Evolutionary conservation across 164 flowering plant genomes (phyloP).

Genomic region (Dillenia suffruticosa): DNA sequence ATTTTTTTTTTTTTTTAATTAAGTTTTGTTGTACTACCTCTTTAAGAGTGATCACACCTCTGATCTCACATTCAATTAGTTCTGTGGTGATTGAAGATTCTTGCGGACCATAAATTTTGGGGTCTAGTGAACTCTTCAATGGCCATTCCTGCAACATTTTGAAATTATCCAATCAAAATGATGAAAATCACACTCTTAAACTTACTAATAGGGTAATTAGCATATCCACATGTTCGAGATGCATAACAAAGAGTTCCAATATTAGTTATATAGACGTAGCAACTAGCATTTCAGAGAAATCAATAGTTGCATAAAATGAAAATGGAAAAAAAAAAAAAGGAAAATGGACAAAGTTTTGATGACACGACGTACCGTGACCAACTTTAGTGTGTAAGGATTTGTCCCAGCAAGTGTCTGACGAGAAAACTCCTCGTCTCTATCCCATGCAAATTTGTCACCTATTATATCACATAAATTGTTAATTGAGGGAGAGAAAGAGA

Average conservation of each 20-base stretch:
- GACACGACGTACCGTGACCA: slow-evolving; percentile 28
- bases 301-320: background rate
- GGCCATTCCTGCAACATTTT: slow-evolving; percentile 38
- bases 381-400: slow-evolving; percentile 28
- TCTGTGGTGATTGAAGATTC: slow-evolving; percentile 37
- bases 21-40: slow-evolving; percentile 23
- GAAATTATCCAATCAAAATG: background rate
- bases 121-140: slow-evolving; percentile 36
- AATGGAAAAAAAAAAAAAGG: too few species aligned
- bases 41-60: slow-evolving; percentile 24
- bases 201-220: too few species aligned
- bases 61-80: slow-evolving; percentile 23
- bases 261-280: too few species aligned
- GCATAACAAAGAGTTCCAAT: too few species aligned
- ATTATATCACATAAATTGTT: background rate
- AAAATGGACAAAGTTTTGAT: background rate
- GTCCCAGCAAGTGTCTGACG: slow-evolving; percentile 40
- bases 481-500: background rate
- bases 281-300: too few species aligned
- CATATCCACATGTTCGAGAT: too few species aligned
- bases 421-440: slow-evolving; percentile 37
- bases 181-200: background rate
- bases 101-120: slow-evolving; percentile 34
- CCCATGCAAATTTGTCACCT: slow-evolving; percentile 42
- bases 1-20: background rate